These are phyloP conservation scores for Tuctoria greenei DNA, from an alignment of 176 grass and related monocot species.

Conservation along the genomic window DNA sequence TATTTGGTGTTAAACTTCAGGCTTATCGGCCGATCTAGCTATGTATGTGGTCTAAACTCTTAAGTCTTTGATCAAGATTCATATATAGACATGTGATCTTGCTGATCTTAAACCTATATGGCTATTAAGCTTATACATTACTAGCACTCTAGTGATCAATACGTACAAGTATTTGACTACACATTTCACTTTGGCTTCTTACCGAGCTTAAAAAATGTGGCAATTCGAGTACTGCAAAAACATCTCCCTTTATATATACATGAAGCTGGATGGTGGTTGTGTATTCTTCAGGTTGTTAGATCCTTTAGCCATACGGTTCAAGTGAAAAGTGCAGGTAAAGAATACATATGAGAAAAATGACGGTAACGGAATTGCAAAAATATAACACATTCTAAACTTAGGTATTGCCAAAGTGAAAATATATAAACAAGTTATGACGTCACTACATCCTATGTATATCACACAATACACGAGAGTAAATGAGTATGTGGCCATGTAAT, in stretches of 20 bases:
- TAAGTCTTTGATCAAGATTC: not conserved
- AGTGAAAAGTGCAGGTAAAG: not conserved
- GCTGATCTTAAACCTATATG: not conserved
- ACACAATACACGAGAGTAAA: too few species aligned
- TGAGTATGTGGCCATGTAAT: too few species aligned
- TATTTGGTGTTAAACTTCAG: not conserved
- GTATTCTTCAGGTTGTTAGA: not conserved
- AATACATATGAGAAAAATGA: not conserved
- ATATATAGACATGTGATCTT: not conserved
- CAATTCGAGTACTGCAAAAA: not conserved
- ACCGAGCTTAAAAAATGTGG: not conserved
- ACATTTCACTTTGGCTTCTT: not conserved
- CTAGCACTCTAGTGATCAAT: not conserved
- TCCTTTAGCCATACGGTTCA: not conserved
- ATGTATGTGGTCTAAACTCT: not conserved
- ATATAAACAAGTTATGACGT: too few species aligned
- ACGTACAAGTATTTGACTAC: not conserved
- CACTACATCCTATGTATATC: too few species aligned
- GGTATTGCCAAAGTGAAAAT: too few species aligned
- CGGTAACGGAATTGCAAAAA: not conserved
- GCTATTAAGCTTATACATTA: conserved; percentile 20
- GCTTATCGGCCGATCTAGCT: not conserved
- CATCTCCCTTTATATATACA: not conserved
- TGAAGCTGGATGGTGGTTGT: not conserved
- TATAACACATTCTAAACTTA: not conserved